phyloP scores from a whole-genome alignment of 768 basidiomycete species.

The Tulasnella sp. region DNA sequence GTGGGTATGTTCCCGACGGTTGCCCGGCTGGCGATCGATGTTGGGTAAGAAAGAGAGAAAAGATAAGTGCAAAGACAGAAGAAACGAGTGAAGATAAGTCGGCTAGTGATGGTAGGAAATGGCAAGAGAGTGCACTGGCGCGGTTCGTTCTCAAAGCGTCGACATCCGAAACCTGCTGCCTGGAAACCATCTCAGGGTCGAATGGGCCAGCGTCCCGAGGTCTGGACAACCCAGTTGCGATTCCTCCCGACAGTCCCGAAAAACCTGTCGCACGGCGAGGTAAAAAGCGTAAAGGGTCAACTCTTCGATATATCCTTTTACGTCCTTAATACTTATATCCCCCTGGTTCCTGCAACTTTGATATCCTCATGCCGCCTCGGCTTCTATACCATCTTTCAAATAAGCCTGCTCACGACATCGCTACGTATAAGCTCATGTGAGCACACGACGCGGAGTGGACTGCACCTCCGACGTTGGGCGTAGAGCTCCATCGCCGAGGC shows the following conservation, averaged over 20 bases:
- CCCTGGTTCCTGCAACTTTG: neutral
- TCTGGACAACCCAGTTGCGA: neutral
- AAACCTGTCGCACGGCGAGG: neutral
- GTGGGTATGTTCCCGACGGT: neutral
- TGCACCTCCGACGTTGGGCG: neutral
- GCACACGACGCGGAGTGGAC: neutral
- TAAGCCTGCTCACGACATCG: too few relatives aligned
- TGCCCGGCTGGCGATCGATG: neutral
- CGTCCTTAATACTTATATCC: neutral
- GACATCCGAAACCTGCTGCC: neutral
- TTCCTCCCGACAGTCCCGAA: neutral
- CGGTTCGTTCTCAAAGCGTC: neutral
- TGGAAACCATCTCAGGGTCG: slow-evolving; percentile 4
- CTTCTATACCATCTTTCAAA: neutral
- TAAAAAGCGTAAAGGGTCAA: neutral
- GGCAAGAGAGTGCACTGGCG: neutral
- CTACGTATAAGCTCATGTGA: neutral
- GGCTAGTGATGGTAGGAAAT: neutral
- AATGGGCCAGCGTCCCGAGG: neutral
- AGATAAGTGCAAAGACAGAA: neutral
- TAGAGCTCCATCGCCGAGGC: neutral
- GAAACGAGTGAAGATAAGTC: neutral
- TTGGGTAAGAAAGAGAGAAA: too few relatives aligned
- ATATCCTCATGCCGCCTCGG: neutral
- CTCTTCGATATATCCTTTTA: slow-evolving; percentile 5